Base-by-base conservation (phyloP, 2,329 filamentous ascomycete species). In the Pseudogymnoascus sp. region DNA sequence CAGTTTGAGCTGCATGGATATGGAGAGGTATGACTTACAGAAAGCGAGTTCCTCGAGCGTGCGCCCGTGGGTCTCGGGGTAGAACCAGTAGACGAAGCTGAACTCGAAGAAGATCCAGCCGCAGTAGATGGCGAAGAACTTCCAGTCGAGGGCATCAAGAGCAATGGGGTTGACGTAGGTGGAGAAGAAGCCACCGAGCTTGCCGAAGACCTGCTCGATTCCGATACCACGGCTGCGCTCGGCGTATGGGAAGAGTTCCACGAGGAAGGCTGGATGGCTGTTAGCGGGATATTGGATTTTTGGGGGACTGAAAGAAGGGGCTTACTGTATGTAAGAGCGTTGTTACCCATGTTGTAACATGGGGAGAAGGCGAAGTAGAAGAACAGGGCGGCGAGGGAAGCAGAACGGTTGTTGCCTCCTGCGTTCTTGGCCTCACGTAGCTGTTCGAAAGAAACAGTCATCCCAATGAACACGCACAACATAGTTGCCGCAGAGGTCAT, bases 291-390 rank as follows among this genome's bases (percentile, higher is more conserved):
- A 7, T 36, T 2, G 12, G 21, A 21, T 18, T 12, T 10, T 58
- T 37, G 18, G 39, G 9, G 5, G 25, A 5, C n/a, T 31, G 33
- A 18, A 5, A 13, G 15, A 9, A 12, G 8, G 25, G 31, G 69
- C 78, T 72, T 70, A 80, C 79, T 86, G 71, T 86, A 86, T 0
- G 83, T 85, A 61, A 88, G 74, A 12, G 85, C 82, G 68, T 87
- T 87, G 71, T 86, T 85, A n/a, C 83, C 84, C 59, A 87, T 77
- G 67, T 87, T 87, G 70, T 87, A 87, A 64, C 75, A 77, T 3
- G 83, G 82, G 8, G 78, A 78, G 70, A 85, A 87, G 3, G 77
- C 74, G 65, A 85, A 87, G 66, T 83, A 84, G 72, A 84, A 87
- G 71, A 86, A 80, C 33, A 86, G 67, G 37, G 77, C 71, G 5